Evolutionary conservation across 495 filamentous ascomycete genomes (phyloP).

Genomic region (Hyaloscypha hepaticicola): DNA sequence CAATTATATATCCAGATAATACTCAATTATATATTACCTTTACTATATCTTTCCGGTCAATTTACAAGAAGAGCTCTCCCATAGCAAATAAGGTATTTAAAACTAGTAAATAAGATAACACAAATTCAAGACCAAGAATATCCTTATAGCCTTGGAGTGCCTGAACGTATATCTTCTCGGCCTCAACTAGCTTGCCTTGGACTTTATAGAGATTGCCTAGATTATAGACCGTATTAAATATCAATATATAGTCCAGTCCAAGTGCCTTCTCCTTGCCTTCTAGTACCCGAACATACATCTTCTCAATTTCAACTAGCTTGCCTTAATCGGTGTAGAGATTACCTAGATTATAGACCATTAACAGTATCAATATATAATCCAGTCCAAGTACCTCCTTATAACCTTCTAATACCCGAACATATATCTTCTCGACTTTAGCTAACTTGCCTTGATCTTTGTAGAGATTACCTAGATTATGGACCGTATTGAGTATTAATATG

Average conservation of each 20-base stretch:
- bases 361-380: constrained; percentile 29
- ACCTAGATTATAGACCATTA: constrained; percentile 24
- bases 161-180: constrained; percentile 34
- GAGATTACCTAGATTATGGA: too few relatives aligned
- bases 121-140: constrained; percentile 14
- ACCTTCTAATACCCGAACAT: constrained; percentile 30
- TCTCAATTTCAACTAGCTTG: constrained; percentile 10
- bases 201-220: constrained; percentile 12
- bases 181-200: constrained; percentile 29
- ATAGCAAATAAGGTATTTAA: constrained; percentile 29
- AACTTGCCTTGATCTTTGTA: constrained; percentile 31
- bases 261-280: constrained; percentile 39
- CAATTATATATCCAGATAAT: constrained; percentile 30
- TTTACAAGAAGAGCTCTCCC: constrained; percentile 31
- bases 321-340: too few relatives aligned
- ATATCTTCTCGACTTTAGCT: constrained; percentile 28
- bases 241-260: constrained; percentile 39
- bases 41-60: constrained; percentile 29
- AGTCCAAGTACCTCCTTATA: constrained; percentile 27
- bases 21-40: constrained; percentile 30
- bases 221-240: constrained; percentile 33
- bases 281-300: constrained; percentile 33
- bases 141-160: constrained; percentile 32
- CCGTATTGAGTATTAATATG: too few relatives aligned
- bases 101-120: constrained; percentile 30